phyloP scores from a whole-genome alignment of 495 filamentous ascomycete species.

The Letharia columbiana region DNA sequence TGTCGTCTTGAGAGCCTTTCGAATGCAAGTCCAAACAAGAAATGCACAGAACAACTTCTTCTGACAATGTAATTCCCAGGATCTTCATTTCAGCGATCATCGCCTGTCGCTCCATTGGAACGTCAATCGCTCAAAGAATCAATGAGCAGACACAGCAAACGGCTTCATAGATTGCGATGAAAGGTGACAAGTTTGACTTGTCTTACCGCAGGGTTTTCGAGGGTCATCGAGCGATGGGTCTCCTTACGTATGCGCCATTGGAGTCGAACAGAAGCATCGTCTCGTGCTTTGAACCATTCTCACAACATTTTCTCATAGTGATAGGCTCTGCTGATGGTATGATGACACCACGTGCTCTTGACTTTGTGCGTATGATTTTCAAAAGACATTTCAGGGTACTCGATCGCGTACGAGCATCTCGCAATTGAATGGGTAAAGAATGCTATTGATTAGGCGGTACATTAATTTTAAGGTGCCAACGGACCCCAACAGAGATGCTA shows the following conservation, averaged over 20 bases:
- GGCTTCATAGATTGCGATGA: too few species aligned
- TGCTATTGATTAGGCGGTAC: slow-evolving; percentile 15
- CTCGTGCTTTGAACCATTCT: background rate
- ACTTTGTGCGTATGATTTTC: background rate
- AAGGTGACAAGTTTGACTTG: background rate
- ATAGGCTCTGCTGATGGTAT: background rate
- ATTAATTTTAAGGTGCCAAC: slow-evolving; percentile 9
- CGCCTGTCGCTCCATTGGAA: too few species aligned
- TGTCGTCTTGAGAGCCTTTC: too few species aligned
- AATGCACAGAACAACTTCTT: too few species aligned
- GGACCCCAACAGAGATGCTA: background rate
- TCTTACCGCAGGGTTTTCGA: background rate
- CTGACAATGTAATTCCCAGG: too few species aligned
- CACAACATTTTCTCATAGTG: background rate
- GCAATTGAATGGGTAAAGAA: background rate
- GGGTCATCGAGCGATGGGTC: background rate
- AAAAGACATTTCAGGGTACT: background rate
- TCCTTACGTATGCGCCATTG: background rate
- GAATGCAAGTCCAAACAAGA: too few species aligned
- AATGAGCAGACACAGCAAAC: too few species aligned
- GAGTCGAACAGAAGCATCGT: background rate
- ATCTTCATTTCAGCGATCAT: too few species aligned
- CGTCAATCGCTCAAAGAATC: too few species aligned
- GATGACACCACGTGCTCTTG: background rate
- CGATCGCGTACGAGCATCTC: background rate